A percentile compares a stretch with the other conserved stretches of the same genome.
Evolutionary conservation across 2,329 filamentous ascomycete genomes (phyloP).

Genomic region (Metarhizium anisopliae): DNA sequence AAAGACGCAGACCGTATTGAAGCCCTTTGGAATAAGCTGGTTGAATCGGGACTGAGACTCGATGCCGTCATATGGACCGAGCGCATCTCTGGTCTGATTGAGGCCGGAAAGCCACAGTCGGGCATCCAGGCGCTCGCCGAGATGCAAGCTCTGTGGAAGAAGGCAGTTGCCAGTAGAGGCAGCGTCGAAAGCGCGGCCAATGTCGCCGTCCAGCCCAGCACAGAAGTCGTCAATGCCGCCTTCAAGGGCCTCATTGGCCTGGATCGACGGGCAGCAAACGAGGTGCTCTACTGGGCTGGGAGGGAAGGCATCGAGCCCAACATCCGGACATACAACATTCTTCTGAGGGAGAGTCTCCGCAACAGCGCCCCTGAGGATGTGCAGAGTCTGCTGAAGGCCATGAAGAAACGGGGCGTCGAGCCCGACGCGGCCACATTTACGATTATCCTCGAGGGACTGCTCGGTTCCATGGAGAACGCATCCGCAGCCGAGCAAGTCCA

Average conservation of each 20-base stretch:
- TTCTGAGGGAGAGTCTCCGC: conserved; percentile 53
- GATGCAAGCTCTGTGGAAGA: conserved; percentile 54
- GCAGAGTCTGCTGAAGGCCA: conserved; percentile 44
- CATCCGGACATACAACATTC: conserved; percentile 56
- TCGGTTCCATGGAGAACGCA: conserved; percentile 30
- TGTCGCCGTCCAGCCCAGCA: conserved; percentile 46
- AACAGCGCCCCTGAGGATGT: conserved; percentile 38
- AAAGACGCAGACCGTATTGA: conserved; percentile 52
- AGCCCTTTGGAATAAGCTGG: conserved; percentile 58
- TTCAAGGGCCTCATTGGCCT: conserved; percentile 51
- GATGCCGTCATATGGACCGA: conserved; percentile 63
- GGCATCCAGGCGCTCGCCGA: conserved; percentile 58
- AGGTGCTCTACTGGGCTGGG: conserved; percentile 51
- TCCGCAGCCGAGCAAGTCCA: conserved; percentile 40
- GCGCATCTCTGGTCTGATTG: conserved; percentile 57
- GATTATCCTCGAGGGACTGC: conserved; percentile 56
- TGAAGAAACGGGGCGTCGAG: conserved; percentile 45
- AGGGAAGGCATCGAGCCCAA: conserved; percentile 46
- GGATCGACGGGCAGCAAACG: conserved; percentile 39
- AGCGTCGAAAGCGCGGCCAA: conserved; percentile 17
- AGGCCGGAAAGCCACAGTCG: conserved; percentile 38
- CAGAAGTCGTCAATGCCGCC: conserved; percentile 60
- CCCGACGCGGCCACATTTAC: conserved; percentile 65
- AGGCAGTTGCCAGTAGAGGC: conserved; percentile 20
- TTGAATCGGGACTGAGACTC: conserved; percentile 45